Conservation (phyloP, 2,329 filamentous ascomycete genomes). For the Pseudocercospora macadamiae region DNA sequence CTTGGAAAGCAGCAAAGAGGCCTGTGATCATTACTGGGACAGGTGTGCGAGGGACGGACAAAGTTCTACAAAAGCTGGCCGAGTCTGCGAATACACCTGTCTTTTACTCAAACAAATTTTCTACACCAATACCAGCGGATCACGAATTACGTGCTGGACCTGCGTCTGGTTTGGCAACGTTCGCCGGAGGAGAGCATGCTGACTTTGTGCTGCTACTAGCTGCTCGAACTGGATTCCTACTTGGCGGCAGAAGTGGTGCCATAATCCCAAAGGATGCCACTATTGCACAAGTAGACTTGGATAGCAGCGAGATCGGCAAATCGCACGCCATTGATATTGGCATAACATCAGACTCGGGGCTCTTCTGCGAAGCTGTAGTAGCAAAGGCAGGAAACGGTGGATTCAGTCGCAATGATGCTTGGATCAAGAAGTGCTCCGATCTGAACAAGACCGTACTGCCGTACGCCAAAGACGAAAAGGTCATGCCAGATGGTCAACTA, state of each 20-base stretch:
- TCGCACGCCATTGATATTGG: constrained; percentile 43
- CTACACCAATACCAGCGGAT: constrained; percentile 33
- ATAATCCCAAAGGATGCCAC: constrained; percentile 43
- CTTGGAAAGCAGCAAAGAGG: constrained; percentile 41
- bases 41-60: constrained; percentile 36
- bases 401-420: constrained; percentile 27
- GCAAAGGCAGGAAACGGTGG: constrained; percentile 11
- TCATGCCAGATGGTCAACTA: constrained; percentile 37
- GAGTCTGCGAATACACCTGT: constrained; percentile 43
- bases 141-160: constrained; percentile 43
- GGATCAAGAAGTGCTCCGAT: constrained; percentile 33
- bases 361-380: constrained; percentile 36
- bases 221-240: constrained; percentile 24
- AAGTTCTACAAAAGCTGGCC: constrained; percentile 39
- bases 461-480: constrained; percentile 28
- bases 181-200: constrained; percentile 39
- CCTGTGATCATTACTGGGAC: constrained; percentile 50
- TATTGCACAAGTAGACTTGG: constrained; percentile 48
- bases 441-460: constrained; percentile 31
- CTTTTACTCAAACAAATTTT: constrained; percentile 46
- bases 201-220: constrained; percentile 48
- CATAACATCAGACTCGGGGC: constrained; percentile 45
- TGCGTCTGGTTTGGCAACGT: constrained; percentile 40
- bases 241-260: constrained; percentile 22
- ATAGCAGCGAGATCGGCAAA: constrained; percentile 49